Evolutionary conservation across 805 yeast genomes (phyloP), one percentile per base, ranked within the genome.

Genomic region (Hemisphaericaspora nanyangensis): DNA sequence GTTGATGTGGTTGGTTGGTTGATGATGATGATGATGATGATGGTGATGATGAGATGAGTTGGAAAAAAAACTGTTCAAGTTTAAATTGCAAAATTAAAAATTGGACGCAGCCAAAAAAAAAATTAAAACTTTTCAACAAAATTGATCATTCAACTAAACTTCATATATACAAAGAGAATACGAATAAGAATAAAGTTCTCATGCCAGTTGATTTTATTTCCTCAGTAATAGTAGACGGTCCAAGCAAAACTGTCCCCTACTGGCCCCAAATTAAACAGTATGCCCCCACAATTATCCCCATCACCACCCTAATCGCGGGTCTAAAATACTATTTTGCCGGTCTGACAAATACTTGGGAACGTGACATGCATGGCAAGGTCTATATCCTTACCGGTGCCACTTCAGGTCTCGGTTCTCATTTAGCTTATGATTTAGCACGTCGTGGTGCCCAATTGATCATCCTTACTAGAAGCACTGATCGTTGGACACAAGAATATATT

Each of bases 361-460:
- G 97, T 43, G 90, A 89, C 47, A 62, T 91, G 56, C 96, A 93
- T 55, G 97, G 98, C 1, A 80, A 81, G 52, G 98, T 90, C 4
- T 84, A 72, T 51, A 67, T 85, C 16, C 71, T 86, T 6, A 84
- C 93, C 0, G 99, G 99, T n/a, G 99, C 95, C 2, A 91, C 98
- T 0, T 75, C 95, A 1, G 97, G 98, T 0, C 58, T 88, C 44
- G 99, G 99, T 0, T 83, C 91, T 0, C 74, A 77, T 3, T 74
- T 85, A 4, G 93, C 78, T 0, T 68, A 72, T 27, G 89, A 89
- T 24, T 57, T 93, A 51, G 97, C 97, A 0, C 39, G 48, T 0
- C 63, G 77, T 36, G 99, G 99, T 3, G 97, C 98, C 0, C 98
- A 93, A 56, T 51, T 91, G 36, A 77, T 93, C 24, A 54, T 91